Evolutionary conservation across 2,329 filamentous ascomycete species (phyloP).

Genomic region (Exophiala viscosa): DNA sequence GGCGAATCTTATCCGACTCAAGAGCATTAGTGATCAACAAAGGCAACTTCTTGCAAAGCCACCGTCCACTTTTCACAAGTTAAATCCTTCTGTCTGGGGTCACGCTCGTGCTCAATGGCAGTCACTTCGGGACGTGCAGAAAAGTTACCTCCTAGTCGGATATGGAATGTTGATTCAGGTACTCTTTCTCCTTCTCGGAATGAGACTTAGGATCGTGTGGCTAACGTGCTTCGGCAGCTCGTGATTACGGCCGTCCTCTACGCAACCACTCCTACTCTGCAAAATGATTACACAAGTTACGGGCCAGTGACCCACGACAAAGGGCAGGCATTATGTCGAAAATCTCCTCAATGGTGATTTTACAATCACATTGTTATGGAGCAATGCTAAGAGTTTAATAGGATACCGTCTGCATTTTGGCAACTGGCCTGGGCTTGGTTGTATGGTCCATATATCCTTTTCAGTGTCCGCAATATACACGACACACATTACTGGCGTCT

Average conservation of each 20-base stretch:
- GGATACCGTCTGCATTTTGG: constrained; percentile 59
- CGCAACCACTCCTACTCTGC: constrained; percentile 6
- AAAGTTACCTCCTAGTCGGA: constrained; percentile 3
- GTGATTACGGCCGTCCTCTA: constrained; percentile 3
- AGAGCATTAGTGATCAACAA: constrained; percentile 28
- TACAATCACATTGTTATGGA: no score
- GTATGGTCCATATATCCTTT: constrained; percentile 57
- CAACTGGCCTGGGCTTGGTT: constrained; percentile 63
- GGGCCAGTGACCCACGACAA: constrained; percentile 5
- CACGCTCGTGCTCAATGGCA: not conserved
- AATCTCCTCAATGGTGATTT: constrained; percentile 30
- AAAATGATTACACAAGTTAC: constrained; percentile 5
- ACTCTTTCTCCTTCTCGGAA: no score
- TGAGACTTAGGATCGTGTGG: no score
- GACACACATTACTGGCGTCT: constrained; percentile 61
- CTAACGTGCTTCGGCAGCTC: not conserved
- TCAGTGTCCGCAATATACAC: constrained; percentile 54
- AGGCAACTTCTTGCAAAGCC: not conserved
- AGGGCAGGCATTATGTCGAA: constrained; percentile 11
- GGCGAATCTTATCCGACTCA: constrained; percentile 56
- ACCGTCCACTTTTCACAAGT: not conserved
- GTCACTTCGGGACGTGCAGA: not conserved
- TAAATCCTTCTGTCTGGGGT: not conserved
- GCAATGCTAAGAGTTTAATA: no score
- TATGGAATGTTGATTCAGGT: constrained; percentile 1